A percentile compares a stretch with the other conserved stretches of the same genome.
Evolutionary conservation across 2,329 filamentous ascomycete genomes (phyloP).

Genomic region (Sclerotinia sclerotiorum): DNA sequence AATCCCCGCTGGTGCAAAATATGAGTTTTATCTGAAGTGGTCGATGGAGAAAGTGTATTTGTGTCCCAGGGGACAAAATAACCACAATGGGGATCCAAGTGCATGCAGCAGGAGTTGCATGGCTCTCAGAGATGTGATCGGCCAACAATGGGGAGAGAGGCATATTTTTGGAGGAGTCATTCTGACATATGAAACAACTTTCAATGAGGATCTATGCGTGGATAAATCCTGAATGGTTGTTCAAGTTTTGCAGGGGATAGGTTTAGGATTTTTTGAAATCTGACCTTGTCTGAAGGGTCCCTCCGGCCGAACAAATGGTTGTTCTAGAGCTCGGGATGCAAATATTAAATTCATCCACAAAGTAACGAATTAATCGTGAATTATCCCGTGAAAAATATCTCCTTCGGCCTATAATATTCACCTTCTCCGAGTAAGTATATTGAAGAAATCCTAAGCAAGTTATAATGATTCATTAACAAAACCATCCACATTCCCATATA

Average conservation of each 20-base stretch:
- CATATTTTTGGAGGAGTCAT: not conserved
- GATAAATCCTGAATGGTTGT: not conserved
- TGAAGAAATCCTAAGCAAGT: no score
- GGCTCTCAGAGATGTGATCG: not conserved
- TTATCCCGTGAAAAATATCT: no score
- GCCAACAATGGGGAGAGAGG: not conserved
- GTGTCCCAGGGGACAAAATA: not conserved
- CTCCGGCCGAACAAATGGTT: not conserved
- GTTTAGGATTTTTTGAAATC: not conserved
- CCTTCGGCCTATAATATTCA: no score
- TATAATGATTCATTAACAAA: no score
- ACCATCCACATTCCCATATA: no score
- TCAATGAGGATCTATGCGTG: not conserved
- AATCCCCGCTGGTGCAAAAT: not conserved
- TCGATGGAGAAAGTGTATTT: not conserved
- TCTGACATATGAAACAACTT: not conserved
- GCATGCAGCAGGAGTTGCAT: not conserved
- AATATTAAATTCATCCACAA: no score
- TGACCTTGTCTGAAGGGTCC: not conserved
- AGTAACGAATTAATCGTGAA: no score
- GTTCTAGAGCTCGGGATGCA: no score
- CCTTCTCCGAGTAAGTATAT: no score
- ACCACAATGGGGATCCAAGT: not conserved
- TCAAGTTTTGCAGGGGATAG: no score
- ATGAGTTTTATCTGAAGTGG: not conserved